Conservation (phyloP, 2,329 filamentous ascomycete genomes). For the Uncinocarpus reesii region DNA sequence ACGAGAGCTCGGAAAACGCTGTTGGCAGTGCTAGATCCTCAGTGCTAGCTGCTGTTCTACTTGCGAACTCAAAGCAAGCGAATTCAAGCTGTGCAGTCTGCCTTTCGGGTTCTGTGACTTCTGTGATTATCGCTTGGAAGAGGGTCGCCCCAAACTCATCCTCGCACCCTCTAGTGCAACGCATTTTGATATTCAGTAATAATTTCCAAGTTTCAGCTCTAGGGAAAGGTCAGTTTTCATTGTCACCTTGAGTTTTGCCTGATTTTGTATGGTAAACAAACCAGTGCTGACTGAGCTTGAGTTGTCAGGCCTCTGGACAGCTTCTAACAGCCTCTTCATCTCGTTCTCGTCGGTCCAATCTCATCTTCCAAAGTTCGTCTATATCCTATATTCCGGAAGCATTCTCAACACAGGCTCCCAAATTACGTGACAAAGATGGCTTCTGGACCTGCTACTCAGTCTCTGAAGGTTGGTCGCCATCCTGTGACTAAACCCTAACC, state of each 20-base stretch:
- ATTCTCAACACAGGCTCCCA: constrained; percentile 14
- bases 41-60: background rate
- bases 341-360: background rate
- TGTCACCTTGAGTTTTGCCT: background rate
- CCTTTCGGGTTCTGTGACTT: background rate
- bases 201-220: background rate
- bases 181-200: background rate
- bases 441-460: constrained; percentile 76
- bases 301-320: background rate
- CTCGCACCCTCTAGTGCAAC: background rate
- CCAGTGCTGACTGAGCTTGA: background rate
- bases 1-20: background rate
- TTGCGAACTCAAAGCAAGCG: background rate
- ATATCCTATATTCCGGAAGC: background rate
- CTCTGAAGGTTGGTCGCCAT: constrained; percentile 61
- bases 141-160: background rate
- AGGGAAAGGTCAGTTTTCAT: background rate
- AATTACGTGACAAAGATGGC: constrained; percentile 45
- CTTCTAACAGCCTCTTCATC: background rate
- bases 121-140: background rate
- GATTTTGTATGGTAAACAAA: constrained; percentile 8
- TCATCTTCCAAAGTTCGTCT: background rate
- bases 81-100: background rate
- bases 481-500: background rate
- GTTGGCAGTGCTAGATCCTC: background rate